phyloP scores from a whole-genome alignment of 2,329 filamentous ascomycete genomes.

The Fusarium acutatum region DNA sequence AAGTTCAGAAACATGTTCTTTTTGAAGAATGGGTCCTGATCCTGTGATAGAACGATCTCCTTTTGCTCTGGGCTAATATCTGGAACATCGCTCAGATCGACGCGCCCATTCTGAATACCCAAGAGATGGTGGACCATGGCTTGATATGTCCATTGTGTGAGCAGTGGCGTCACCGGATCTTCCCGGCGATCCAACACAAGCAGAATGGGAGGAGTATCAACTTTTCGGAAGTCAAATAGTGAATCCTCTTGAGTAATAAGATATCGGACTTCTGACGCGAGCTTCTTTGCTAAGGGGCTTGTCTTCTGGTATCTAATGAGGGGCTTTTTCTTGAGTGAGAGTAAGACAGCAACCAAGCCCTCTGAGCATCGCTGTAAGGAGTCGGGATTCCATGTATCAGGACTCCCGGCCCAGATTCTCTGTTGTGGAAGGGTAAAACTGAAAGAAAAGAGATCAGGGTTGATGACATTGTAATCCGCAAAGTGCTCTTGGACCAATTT shows the following conservation, averaged over 20 bases:
- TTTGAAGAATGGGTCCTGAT: slow-evolving; percentile 98
- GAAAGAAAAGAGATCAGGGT: slow-evolving; percentile 90
- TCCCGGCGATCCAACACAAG: slow-evolving; percentile 91
- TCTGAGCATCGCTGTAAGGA: slow-evolving; percentile 87
- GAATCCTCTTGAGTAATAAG: slow-evolving; percentile 95
- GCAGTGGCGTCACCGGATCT: slow-evolving; percentile 90
- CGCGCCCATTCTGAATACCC: slow-evolving; percentile 93
- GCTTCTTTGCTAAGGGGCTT: slow-evolving; percentile 88
- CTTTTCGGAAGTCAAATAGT: slow-evolving; percentile 93
- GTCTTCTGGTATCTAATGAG: slow-evolving; percentile 93
- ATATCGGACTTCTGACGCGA: slow-evolving; percentile 92
- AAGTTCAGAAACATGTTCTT: slow-evolving; percentile 99
- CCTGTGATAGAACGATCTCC: slow-evolving; percentile 94
- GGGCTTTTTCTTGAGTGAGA: slow-evolving; percentile 96
- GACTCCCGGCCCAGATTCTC: slow-evolving; percentile 80
- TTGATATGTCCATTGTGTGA: slow-evolving; percentile 99
- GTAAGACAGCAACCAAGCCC: slow-evolving; percentile 81
- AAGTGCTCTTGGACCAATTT: slow-evolving; percentile 95
- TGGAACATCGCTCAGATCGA: slow-evolving; percentile 84
- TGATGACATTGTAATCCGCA: slow-evolving; percentile 93
- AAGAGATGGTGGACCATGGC: slow-evolving; percentile 99
- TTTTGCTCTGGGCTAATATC: slow-evolving; percentile 87
- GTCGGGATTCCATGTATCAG: slow-evolving; percentile 92
- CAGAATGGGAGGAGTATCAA: slow-evolving; percentile 93
- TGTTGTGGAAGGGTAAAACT: slow-evolving; percentile 76